These are phyloP conservation scores for Peziza echinospora DNA, from an alignment of 495 filamentous ascomycete genomes.

Conservation along the genomic window DNA sequence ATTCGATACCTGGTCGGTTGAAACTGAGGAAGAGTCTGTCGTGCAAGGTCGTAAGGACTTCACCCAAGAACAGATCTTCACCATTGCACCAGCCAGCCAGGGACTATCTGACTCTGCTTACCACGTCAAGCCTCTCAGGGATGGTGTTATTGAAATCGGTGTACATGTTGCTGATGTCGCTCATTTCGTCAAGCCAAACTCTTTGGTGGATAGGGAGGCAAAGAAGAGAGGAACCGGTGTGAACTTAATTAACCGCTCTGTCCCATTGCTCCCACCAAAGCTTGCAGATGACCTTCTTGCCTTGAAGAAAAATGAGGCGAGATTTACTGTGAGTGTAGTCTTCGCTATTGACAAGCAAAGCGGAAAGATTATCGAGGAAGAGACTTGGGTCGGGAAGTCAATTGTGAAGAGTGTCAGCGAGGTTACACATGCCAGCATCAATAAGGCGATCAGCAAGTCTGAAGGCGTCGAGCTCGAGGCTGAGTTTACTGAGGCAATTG, in stretches of 20 bases:
- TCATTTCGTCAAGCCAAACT: slow-evolving; percentile 91
- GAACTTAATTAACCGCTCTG: slow-evolving; percentile 73
- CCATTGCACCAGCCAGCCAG: slow-evolving; percentile 63
- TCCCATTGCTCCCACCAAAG: slow-evolving; percentile 72
- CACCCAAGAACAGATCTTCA: slow-evolving; percentile 74
- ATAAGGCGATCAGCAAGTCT: slow-evolving; percentile 46
- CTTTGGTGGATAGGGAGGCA: slow-evolving; percentile 86
- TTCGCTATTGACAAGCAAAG: slow-evolving; percentile 66
- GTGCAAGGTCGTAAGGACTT: slow-evolving; percentile 70
- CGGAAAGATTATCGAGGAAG: slow-evolving; percentile 55
- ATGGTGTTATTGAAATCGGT: slow-evolving; percentile 81
- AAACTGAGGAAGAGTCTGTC: slow-evolving; percentile 54
- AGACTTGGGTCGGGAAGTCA: slow-evolving; percentile 83
- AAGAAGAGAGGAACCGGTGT: slow-evolving; percentile 96
- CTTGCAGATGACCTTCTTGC: slow-evolving; percentile 74
- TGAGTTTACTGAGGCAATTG: slow-evolving; percentile 42
- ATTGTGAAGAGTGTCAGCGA: slow-evolving; percentile 79
- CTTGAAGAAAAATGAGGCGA: slow-evolving; percentile 62
- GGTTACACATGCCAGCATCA: slow-evolving; percentile 63
- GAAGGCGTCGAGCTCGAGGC: slow-evolving; percentile 36
- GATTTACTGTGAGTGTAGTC: slow-evolving; percentile 77
- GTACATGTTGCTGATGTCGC: slow-evolving; percentile 90
- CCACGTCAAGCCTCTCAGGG: slow-evolving; percentile 59
- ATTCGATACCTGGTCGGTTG: slow-evolving; percentile 73
- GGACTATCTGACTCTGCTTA: slow-evolving; percentile 79